Evolutionary conservation across 805 yeast genomes (phyloP).

Genomic region (Pichia paraexigua): DNA sequence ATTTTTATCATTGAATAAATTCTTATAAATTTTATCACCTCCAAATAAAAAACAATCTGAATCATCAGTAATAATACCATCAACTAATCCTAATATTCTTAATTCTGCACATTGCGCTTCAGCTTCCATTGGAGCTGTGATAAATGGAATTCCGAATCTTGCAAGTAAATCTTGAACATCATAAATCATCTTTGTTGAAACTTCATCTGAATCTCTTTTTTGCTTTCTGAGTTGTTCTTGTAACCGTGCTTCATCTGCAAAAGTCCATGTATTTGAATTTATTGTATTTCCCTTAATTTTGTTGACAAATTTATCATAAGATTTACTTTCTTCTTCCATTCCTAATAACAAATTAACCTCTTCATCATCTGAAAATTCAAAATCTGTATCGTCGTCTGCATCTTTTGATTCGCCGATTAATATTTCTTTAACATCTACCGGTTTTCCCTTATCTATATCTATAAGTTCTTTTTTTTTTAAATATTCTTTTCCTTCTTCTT

Average conservation of each 20-base stretch:
- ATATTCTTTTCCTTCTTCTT: constrained; percentile 1
- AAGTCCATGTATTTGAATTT: constrained; percentile 18
- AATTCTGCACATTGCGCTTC: constrained; percentile 96
- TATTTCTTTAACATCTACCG: background rate
- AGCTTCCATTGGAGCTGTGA: constrained; percentile 98
- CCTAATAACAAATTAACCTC: constrained; percentile 59
- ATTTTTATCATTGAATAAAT: constrained; percentile 89
- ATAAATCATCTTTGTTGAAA: constrained; percentile 72
- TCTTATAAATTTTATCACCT: constrained; percentile 73
- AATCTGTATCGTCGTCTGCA: constrained; percentile 30
- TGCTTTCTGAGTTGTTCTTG: constrained; percentile 58
- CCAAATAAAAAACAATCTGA: constrained; percentile 95
- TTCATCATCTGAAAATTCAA: constrained; percentile 70
- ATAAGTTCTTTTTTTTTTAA: background rate
- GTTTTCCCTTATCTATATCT: background rate
- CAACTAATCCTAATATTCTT: constrained; percentile 61
- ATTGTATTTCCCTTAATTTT: constrained; percentile 21
- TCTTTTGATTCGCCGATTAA: background rate
- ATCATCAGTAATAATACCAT: constrained; percentile 95
- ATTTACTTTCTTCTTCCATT: constrained; percentile 61
- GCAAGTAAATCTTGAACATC: constrained; percentile 87
- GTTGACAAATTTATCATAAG: constrained; percentile 55
- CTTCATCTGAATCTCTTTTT: constrained; percentile 85
- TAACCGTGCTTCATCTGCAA: constrained; percentile 40
- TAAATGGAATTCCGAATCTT: constrained; percentile 87